Evolutionary conservation across 2,329 filamentous ascomycete genomes (phyloP), one percentile per base, ranked within the genome.

Genomic region (Pseudocercospora macadamiae): DNA sequence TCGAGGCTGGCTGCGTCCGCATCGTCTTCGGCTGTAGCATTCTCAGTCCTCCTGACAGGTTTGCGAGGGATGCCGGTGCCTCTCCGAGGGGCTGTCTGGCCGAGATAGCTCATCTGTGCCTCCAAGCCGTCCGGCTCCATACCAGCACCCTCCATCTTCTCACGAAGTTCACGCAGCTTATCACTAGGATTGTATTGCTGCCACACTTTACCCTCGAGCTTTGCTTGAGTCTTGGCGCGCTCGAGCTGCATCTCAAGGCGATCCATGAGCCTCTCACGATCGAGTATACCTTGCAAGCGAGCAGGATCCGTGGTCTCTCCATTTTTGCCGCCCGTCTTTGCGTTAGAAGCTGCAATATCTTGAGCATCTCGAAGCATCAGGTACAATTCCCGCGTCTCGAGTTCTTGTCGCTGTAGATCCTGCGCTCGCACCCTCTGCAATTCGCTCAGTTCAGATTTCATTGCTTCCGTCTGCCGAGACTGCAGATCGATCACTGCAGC

Each of bases 331-430:
- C 71, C 74, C 66, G 84, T 86, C 71, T 85, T 82, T n/a, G 91
- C 90, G 68, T 91, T 90, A 3, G 93, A 92, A 21, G 92, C 93
- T 45, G 93, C 93, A 65, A 97, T 91, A 70, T 99, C 93, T 76
- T 97, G 93, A 34, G 95, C 93, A 76, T 99, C 95, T 61, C 93
- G 87, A 64, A 99, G 88, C 95, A 99, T 99, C 57, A 99, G 88
- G 75, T 97, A 99, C 19, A 99, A 79, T 76, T 99, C 95, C 78
- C 95, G 85, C 1, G 93, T 97, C 77, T 99, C 95, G 26, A 99
- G 80, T 76, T 99, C 95, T 70, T 96, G 96, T 53, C 95, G 86
- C 76, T 97, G 95, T 32, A 96, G 83, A 73, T 97, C 93, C 74
- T 96, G 93, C 16, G 90, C 89, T 61, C 93, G 86, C 63, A 97